Base-by-base conservation (phyloP, 2,329 filamentous ascomycete species). In the Zopfia rhizophila region DNA sequence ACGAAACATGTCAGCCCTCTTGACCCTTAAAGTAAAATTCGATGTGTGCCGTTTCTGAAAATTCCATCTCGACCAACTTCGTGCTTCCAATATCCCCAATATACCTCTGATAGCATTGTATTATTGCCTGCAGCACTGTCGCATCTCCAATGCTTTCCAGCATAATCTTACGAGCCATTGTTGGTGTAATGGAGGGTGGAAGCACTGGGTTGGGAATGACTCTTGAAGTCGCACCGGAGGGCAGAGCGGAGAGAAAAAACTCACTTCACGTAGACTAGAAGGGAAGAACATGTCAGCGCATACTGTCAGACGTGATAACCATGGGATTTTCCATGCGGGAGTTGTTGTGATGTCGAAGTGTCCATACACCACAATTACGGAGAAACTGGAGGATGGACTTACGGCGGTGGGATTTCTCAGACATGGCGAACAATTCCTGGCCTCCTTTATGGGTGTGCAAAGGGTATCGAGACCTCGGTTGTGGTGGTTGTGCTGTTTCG, bases 221-320 rank as follows among this genome's bases (percentile, higher is more conserved):
- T 27, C 24, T 8, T 27, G 24, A 27, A 27, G 24, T 8, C 24
- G 24, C 10, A 3, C 12, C 28, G 35, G 42, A 45, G 33, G 32
- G 33, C 10, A 35, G 21, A 35, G 25, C 16, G 38, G 29, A n/a
- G 23, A 12, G 16, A 37, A 12, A 10, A 23, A 35, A 53, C 51
- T 51, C 50, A 63, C 62, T 73, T 73, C 49, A 73, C 70, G 59
- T 73, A 73, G 58, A 73, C 63, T 66, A 52, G 14, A 44, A 37
- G 18, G 11, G n/a, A 42, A 18, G 16, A 22, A 38, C 33, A 40
- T 38, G 48, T 59, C 41, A 59, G 56, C 53, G 32, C 27, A 37
- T 30, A 33, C 13, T 21, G 29, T 28, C 12, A 10, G 36, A 16
- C 16, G 31, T 17, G 19, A 17, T 18, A 12, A 5, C 14, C 7